Conservation (phyloP, 148 eudicot species). For the Suaeda aralocaspica region DNA sequence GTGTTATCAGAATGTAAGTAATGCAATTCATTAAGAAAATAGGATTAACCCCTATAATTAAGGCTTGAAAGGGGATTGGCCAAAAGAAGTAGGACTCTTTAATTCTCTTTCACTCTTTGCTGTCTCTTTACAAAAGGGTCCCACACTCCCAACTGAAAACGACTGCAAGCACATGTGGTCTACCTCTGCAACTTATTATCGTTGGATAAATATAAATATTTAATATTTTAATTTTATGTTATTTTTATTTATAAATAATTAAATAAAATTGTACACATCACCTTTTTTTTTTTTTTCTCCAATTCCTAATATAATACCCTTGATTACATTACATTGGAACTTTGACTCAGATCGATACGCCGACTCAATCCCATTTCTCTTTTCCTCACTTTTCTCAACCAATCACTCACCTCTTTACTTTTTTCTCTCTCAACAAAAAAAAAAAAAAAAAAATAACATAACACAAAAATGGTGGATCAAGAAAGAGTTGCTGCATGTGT, state of each 20-base stretch:
- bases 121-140: not conserved
- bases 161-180: slow-evolving; percentile 42
- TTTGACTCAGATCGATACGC: slow-evolving; percentile 9
- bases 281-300: not conserved
- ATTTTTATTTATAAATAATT: not conserved
- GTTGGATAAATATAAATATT: too few species aligned
- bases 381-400: not conserved
- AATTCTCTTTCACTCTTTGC: slow-evolving; percentile 3
- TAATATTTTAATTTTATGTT: too few species aligned
- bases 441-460: not conserved
- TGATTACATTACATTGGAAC: not conserved
- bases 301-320: not conserved
- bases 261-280: not conserved
- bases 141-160: slow-evolving; percentile 30
- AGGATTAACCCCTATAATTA: too few species aligned
- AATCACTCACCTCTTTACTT: not conserved
- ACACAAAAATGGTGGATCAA: slow-evolving; percentile 23
- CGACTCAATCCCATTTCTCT: not conserved
- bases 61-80: too few species aligned
- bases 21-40: too few species aligned
- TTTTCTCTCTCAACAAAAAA: too few species aligned
- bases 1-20: too few species aligned
- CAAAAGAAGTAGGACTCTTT: slow-evolving; percentile 9
- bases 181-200: slow-evolving; percentile 26
- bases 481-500: slow-evolving; percentile 37